Evolutionary conservation across 139 green algal species (phyloP).

Genomic region (Chlamydomonas sphaeroides): DNA sequence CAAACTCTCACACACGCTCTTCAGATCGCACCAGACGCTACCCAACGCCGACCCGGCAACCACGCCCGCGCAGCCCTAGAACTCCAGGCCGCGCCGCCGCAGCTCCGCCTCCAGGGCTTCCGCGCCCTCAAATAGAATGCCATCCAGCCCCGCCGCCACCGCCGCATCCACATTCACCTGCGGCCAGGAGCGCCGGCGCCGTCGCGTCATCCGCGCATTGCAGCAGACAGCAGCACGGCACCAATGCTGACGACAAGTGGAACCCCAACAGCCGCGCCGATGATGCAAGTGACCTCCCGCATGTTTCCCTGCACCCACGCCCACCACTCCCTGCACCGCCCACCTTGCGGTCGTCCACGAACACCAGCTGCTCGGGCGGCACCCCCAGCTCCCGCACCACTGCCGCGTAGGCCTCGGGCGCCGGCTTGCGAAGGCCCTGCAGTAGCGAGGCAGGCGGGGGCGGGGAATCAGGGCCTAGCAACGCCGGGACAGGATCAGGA

Average conservation of each 20-base stretch:
- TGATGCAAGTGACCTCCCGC: too few relatives aligned
- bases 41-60: too few relatives aligned
- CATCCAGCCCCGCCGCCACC: conserved; percentile 49
- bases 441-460: not conserved
- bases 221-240: not conserved
- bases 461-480: not conserved
- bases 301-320: not conserved
- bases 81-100: conserved; percentile 35
- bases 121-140: conserved; percentile 59
- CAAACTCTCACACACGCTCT: too few relatives aligned
- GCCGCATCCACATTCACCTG: conserved; percentile 58
- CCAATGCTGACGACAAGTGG: not conserved
- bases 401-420: conserved; percentile 56
- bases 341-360: conserved; percentile 77
- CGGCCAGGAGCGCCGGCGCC: too few relatives aligned
- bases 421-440: conserved; percentile 78
- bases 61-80: not conserved
- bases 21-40: too few relatives aligned
- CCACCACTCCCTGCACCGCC: conserved; percentile 23
- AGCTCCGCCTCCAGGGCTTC: conserved; percentile 54
- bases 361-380: conserved; percentile 54
- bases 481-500: not conserved
- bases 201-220: conserved; percentile 53
- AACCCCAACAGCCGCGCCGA: not conserved
- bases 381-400: conserved; percentile 53